These are phyloP conservation scores for Jacaranda mimosifolia DNA, from an alignment of 257 asterid species.

Conservation along the genomic window DNA sequence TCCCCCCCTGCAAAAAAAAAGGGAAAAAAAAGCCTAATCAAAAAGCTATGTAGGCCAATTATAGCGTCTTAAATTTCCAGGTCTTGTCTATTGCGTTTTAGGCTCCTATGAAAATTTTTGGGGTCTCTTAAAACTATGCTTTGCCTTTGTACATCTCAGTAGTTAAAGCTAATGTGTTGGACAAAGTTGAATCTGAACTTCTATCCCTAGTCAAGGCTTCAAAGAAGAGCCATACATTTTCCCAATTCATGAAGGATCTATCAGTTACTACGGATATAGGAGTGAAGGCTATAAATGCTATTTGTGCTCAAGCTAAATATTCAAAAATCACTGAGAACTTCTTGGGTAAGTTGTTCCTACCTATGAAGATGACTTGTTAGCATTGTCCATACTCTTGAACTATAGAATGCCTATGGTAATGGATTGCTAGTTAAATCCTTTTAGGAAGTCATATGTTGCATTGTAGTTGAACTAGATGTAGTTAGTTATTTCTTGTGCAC, in stretches of 20 bases:
- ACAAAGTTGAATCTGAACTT: constrained; percentile 90
- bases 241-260: constrained; percentile 82
- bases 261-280: constrained; percentile 68
- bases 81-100: constrained; percentile 32
- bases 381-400: constrained; percentile 19
- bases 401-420: constrained; percentile 3
- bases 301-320: constrained; percentile 71
- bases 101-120: constrained; percentile 89
- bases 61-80: too few relatives aligned
- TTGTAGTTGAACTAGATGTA: background rate
- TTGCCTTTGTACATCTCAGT: constrained; percentile 87
- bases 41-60: too few relatives aligned
- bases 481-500: background rate
- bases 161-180: constrained; percentile 79
- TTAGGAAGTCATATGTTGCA: constrained; percentile 12
- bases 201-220: constrained; percentile 74
- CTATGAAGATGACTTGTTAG: background rate
- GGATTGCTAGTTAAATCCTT: constrained; percentile 19
- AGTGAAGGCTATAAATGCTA: constrained; percentile 71
- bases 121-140: constrained; percentile 93
- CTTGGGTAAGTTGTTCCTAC: constrained; percentile 60
- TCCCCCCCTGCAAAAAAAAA: too few relatives aligned
- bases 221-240: constrained; percentile 76
- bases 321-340: constrained; percentile 70
- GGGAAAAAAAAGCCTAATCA: too few relatives aligned